These are phyloP conservation scores for Carpinus fangiana DNA, from an alignment of 306 rosid species.

Conservation along the genomic window DNA sequence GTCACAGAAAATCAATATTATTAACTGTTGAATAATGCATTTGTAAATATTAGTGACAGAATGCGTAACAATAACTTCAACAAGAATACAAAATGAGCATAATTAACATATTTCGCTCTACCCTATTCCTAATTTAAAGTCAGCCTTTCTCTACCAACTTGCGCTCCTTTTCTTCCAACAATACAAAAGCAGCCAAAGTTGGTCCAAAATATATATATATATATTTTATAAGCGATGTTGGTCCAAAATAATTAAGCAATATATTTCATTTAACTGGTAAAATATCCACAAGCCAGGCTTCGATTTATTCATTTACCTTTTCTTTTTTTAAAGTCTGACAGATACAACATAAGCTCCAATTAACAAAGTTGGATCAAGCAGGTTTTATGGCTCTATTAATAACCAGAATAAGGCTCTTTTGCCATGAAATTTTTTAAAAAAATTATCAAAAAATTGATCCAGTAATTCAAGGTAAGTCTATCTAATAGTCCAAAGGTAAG, in stretches of 20 bases:
- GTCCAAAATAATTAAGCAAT: background rate
- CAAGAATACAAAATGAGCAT: background rate
- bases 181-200: background rate
- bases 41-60: background rate
- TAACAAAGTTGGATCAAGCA: background rate
- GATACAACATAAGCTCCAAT: background rate
- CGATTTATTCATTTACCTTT: background rate
- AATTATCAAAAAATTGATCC: background rate
- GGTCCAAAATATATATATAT: background rate
- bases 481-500: background rate
- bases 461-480: background rate
- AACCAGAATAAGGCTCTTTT: background rate
- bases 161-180: background rate
- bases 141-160: background rate
- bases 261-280: background rate
- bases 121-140: background rate
- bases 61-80: background rate
- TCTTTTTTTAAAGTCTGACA: background rate
- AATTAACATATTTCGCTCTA: background rate
- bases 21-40: constrained; percentile 1
- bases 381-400: background rate
- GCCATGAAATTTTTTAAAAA: background rate
- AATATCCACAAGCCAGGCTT: background rate
- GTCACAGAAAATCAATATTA: constrained; percentile 18
- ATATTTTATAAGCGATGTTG: no score